Evolutionary conservation across 208 protist species (phyloP).

Genomic region (Trypanosoma boissoni): DNA sequence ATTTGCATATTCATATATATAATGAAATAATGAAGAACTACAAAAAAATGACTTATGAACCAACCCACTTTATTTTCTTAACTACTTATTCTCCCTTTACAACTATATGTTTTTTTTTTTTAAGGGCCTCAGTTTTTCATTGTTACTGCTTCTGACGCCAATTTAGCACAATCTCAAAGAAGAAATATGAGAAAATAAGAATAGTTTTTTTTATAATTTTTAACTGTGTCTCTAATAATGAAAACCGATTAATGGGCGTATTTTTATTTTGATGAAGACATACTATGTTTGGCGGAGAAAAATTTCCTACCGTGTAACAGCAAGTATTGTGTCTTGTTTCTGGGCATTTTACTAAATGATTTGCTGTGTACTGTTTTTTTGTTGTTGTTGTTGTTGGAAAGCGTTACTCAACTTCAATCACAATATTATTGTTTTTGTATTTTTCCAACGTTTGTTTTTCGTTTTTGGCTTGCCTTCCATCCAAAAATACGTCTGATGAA

Average conservation of each 20-base stretch:
- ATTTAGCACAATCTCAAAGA: too few relatives aligned
- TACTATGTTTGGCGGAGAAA: not conserved
- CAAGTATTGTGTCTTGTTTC: too few relatives aligned
- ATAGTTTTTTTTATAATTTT: constrained; percentile 13
- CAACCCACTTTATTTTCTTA: not conserved
- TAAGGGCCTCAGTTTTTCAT: too few relatives aligned
- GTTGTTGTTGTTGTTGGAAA: constrained; percentile 3
- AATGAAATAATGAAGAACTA: not conserved
- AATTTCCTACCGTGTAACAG: too few relatives aligned
- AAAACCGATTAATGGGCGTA: too few relatives aligned
- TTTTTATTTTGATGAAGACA: constrained; percentile 15
- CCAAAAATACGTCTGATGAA: too few relatives aligned
- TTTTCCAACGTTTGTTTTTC: not conserved
- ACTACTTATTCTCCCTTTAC: not conserved
- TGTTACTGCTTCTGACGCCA: too few relatives aligned
- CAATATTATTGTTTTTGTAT: not conserved
- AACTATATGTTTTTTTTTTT: constrained; percentile 26
- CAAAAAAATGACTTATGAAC: constrained; percentile 1
- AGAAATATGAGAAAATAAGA: not conserved
- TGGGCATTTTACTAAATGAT: too few relatives aligned
- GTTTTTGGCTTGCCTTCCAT: not conserved
- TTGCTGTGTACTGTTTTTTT: too few relatives aligned
- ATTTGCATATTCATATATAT: not conserved
- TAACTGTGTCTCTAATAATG: not conserved
- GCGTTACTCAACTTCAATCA: not conserved